Conservation (phyloP, 345 rosid species). For the Geranium brycei region DNA sequence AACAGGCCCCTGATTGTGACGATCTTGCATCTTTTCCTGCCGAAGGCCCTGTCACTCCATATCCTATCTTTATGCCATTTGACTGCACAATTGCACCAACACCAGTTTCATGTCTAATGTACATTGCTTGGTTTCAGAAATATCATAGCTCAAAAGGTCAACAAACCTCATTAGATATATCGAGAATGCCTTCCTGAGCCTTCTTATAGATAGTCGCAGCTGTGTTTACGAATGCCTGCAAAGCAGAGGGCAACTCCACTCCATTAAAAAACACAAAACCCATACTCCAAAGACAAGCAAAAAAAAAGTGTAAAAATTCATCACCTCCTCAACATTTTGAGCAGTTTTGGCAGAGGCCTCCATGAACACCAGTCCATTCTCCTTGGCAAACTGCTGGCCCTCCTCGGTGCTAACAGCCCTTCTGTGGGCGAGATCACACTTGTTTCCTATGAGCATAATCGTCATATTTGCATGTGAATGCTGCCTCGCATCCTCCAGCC, state of each 20-base stretch:
- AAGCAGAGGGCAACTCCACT: not conserved
- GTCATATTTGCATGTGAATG: slow-evolving; percentile 98
- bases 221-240: slow-evolving; percentile 84
- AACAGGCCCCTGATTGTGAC: not conserved
- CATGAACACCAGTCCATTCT: slow-evolving; percentile 92
- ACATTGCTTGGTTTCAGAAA: not conserved
- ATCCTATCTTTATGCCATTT: not conserved
- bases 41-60: not conserved
- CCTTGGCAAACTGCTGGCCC: slow-evolving; percentile 93
- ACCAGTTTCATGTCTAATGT: not conserved
- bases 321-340: slow-evolving; percentile 92
- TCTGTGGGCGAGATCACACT: slow-evolving; percentile 90
- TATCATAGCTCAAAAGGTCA: not conserved
- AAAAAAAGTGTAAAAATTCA: not conserved
- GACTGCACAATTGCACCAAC: not conserved
- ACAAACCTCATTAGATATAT: slow-evolving; percentile 81
- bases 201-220: slow-evolving; percentile 93
- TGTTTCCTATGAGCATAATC: slow-evolving; percentile 92
- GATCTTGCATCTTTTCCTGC: not conserved
- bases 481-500: slow-evolving; percentile 99
- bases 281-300: not conserved
- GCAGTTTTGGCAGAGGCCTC: slow-evolving; percentile 99
- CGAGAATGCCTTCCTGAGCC: slow-evolving; percentile 95
- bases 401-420: slow-evolving; percentile 94
- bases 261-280: not conserved